Conservation (phyloP, 129 eudicot species). For the Heracleum sosnowskyi region DNA sequence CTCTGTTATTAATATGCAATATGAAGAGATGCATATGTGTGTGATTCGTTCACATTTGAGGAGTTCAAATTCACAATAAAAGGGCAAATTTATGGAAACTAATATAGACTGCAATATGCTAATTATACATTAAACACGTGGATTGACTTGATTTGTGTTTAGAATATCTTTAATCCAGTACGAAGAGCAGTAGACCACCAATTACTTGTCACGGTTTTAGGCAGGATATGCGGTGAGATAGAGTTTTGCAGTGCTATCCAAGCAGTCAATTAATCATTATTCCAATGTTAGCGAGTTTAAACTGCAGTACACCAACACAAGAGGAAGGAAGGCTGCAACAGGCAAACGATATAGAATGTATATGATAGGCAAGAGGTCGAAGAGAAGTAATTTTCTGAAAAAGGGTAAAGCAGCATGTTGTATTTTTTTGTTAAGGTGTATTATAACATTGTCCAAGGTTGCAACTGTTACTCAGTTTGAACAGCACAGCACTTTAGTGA, state of each 20-base stretch:
- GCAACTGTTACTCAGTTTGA: background rate
- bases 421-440: background rate
- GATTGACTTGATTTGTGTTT: background rate
- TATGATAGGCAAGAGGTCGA: background rate
- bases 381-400: background rate
- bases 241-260: background rate
- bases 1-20: background rate
- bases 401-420: background rate
- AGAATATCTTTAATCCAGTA: background rate
- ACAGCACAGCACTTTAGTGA: background rate
- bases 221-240: background rate
- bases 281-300: background rate
- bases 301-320: background rate
- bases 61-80: background rate
- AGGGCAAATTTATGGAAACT: background rate
- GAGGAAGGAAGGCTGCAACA: background rate
- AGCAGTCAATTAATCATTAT: background rate
- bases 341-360: background rate
- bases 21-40: background rate
- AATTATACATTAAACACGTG: background rate
- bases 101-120: background rate
- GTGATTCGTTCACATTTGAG: background rate
- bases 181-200: background rate
- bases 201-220: background rate
- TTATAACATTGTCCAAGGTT: background rate